Evolutionary conservation across 2,329 filamentous ascomycete species (phyloP), one percentile per base, ranked within the genome.

Genomic region (Sporothrix luriei): DNA sequence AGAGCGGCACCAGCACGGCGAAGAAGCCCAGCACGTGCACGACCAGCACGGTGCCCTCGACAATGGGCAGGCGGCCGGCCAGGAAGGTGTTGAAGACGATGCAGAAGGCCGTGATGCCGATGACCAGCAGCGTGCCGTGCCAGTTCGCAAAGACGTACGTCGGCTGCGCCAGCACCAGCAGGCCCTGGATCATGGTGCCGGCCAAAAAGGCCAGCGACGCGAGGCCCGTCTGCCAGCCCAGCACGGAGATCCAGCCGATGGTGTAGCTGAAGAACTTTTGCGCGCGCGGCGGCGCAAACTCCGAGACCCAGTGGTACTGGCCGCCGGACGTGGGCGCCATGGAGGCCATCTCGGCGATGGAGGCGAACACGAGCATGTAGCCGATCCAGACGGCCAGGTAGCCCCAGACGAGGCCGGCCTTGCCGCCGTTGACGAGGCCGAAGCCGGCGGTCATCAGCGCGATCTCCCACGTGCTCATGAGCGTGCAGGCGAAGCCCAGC

Each of bases 281-380:
- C 40, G 79, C 80, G 21, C 77, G 78, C 1, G 76, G 76, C 0
- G 84, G 82, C 2, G 82, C 83, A 68, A 87, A 81, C 73, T 85
- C 82, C 0, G 82, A 84, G 0, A 87, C 84, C 85, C 85, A 88
- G 74, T 87, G 85, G 72, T 88, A 88, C 76, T 89, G 85, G 10
- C 86, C 86, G 59, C 85, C 86, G 0, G 84, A 69, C 73, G 87
- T 74, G 74, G 85, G 73, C 71, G 84, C 80, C 72, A 83, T 83
- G 0, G 80, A 83, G 1, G 80, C 79, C 71, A 82, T 78, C 75
- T 83, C 82, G 14, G 77, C 76, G 51, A 79, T 79, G 3, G 78
- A 76, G 33, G 76, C 75, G 68, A 82, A 83, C 33, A 83, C 79
- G 46, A 80, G 79, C 40, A 82, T 74, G 72, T 79, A 82, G 3